phyloP scores from a whole-genome alignment of 1,284 basidiomycete genomes.

The Limonomyces culmigenus region DNA sequence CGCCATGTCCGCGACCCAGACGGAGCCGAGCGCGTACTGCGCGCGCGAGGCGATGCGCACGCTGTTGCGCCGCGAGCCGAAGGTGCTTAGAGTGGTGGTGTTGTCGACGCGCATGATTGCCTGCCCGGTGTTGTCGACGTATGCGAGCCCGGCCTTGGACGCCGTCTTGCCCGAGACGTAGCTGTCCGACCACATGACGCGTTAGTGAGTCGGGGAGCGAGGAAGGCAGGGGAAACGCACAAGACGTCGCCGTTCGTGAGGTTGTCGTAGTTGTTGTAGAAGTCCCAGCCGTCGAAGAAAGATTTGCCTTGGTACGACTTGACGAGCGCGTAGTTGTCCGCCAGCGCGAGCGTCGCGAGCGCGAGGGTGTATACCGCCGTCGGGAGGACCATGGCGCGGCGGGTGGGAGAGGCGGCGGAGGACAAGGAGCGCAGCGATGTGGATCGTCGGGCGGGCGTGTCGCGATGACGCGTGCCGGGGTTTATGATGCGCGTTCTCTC shows the following conservation, averaged over 20 bases:
- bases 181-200: slow-evolving; percentile 13
- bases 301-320: slow-evolving; percentile 18
- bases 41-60: slow-evolving; percentile 47
- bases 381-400: too few species aligned
- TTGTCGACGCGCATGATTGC: slow-evolving; percentile 66
- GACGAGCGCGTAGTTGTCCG: slow-evolving; percentile 15
- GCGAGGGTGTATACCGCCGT: not conserved
- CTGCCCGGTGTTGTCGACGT: slow-evolving; percentile 38
- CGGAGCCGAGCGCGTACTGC: slow-evolving; percentile 39
- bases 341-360: not conserved
- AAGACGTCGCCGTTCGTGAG: slow-evolving; percentile 53
- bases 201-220: not conserved
- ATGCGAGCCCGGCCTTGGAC: slow-evolving; percentile 34
- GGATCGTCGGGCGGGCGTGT: too few species aligned
- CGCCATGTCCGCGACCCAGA: slow-evolving; percentile 49
- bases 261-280: slow-evolving; percentile 27
- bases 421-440: too few species aligned
- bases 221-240: slow-evolving; percentile 15
- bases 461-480: too few species aligned
- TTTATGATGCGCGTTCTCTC: too few species aligned
- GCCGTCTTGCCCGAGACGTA: slow-evolving; percentile 37
- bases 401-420: too few species aligned
- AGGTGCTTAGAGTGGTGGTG: slow-evolving; percentile 30
- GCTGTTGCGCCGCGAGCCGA: slow-evolving; percentile 51
- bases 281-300: slow-evolving; percentile 24